Base-by-base conservation (phyloP, 345 rosid species). In the Camelina hispida region DNA sequence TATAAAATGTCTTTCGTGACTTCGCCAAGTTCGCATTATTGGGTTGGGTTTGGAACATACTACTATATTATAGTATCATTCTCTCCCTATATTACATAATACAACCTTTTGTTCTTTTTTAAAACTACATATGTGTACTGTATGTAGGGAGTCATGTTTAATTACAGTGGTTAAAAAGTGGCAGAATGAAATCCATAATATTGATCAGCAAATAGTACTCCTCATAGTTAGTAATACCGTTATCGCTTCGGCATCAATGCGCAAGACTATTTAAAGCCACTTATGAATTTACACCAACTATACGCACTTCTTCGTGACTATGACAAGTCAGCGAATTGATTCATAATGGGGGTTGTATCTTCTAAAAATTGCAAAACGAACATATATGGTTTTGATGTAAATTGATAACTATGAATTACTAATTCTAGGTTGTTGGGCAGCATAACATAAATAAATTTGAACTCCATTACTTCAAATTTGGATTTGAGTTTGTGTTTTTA, bases 1-100 rank as follows among this genome's bases (percentile, higher is more conserved):
- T 15, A 46, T 47, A 56, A 72, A 53, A 71, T 61, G 60, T 4
- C 37, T 62, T 51, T 66, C 22, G 23, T 51, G 35, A 66, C 47
- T 66, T 35, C 5, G 59, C 48, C 25, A 60, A 50, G 38, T 60
- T 71, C 28, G 66, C n/a, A 47, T 34, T 43, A 43, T 69, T 18
- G 10, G 14, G 9, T 68, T 52, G 10, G 15, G 9, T 68, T 52
- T 38, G 48, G 50, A 53, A 38, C 30, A 23, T 22, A 51, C 13
- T 18, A 25, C 5, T 4, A 5, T 8, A 14, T 14, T 28, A 42
- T 23, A n/a, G n/a, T n/a, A 42, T 15, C 9, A 1, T 9, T 42
- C 0, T 40, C 15, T 40, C 6, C 23, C 8, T 59, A 2, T 35
- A 34, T 25, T 2, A 2, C 17, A 58, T n/a, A 7, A 8, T 15